Evolutionary conservation across 352 stramenopile genomes (phyloP).

Genomic region (Thalassiosira sp.): DNA sequence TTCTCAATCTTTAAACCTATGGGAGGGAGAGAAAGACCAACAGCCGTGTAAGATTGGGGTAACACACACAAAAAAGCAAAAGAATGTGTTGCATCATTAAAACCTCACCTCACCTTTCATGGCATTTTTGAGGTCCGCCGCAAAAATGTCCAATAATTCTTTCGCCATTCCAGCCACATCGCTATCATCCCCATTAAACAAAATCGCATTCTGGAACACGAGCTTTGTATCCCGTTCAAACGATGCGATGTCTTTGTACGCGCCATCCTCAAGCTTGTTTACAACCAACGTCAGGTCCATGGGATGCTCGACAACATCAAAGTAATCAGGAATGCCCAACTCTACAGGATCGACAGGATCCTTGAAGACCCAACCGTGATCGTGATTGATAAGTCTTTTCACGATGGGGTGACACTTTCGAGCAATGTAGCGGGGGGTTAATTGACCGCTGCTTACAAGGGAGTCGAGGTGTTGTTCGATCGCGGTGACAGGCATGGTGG

Average conservation of each 20-base stretch:
- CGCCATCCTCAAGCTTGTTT: conserved; percentile 91
- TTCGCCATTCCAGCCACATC: conserved; percentile 94
- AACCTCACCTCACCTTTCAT: conserved; percentile 64
- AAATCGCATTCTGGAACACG: conserved; percentile 90
- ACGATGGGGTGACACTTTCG: conserved; percentile 90
- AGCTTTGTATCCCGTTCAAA: conserved; percentile 85
- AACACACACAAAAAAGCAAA: not conserved
- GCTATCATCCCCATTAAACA: conserved; percentile 93
- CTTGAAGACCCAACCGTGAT: conserved; percentile 95
- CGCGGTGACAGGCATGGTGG: conserved; percentile 87
- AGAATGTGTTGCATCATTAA: not conserved
- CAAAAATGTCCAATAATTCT: conserved; percentile 90
- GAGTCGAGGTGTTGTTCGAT: conserved; percentile 91
- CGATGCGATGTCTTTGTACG: conserved; percentile 89
- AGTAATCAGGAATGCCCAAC: conserved; percentile 98
- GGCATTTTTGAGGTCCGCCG: conserved; percentile 84
- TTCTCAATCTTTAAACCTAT: conserved; percentile 66
- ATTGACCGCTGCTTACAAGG: conserved; percentile 83
- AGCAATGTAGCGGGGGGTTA: conserved; percentile 88
- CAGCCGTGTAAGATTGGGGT: not conserved
- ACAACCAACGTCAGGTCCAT: conserved; percentile 97
- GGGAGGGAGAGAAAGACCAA: conserved; percentile 1
- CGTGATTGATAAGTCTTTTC: conserved; percentile 93
- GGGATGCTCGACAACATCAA: conserved; percentile 96
- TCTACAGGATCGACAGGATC: conserved; percentile 94